These are phyloP conservation scores for Saccharomyces hybrid DNA, from an alignment of 1,139 yeast species.

Conservation along the genomic window DNA sequence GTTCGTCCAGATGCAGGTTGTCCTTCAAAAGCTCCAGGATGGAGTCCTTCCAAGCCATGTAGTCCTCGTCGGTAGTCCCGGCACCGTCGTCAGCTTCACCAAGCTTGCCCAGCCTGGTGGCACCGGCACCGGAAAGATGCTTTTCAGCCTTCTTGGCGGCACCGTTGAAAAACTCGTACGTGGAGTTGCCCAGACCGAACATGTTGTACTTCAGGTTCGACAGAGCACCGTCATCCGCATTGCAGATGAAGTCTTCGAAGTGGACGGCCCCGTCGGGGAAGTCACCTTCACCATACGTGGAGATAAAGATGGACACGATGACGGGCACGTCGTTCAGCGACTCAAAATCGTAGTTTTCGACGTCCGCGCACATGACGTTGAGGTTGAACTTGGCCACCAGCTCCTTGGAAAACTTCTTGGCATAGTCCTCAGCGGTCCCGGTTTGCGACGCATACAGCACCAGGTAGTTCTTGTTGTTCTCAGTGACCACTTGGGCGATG, in stretches of 20 bases:
- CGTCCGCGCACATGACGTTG: conserved; percentile 78
- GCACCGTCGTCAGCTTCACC: conserved; percentile 95
- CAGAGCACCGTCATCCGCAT: conserved; percentile 49
- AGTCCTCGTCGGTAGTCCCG: conserved; percentile 94
- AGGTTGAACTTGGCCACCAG: conserved; percentile 64
- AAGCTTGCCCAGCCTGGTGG: conserved; percentile 56
- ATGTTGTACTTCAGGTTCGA: conserved; percentile 60
- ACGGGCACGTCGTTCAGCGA: conserved; percentile 50
- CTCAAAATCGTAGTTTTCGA: conserved; percentile 82
- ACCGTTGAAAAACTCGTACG: conserved; percentile 85
- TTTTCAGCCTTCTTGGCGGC: conserved; percentile 58
- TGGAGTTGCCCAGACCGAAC: conserved; percentile 88
- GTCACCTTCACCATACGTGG: conserved; percentile 98
- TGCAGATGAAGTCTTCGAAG: conserved; percentile 52
- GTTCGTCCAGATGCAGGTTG: conserved; percentile 61
- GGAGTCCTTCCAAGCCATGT: conserved; percentile 82
- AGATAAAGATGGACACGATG: conserved; percentile 64
- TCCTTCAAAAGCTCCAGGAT: conserved; percentile 60
- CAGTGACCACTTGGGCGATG: conserved; percentile 52
- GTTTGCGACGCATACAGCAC: conserved; percentile 93
- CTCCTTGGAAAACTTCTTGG: conserved; percentile 83
- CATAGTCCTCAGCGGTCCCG: conserved; percentile 98
- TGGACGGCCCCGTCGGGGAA: conserved; percentile 89
- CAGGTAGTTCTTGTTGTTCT: conserved; percentile 63
- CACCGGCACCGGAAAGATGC: conserved; percentile 52